Evolutionary conservation across 805 yeast species (phyloP).

Genomic region (Millerozyma miso): DNA sequence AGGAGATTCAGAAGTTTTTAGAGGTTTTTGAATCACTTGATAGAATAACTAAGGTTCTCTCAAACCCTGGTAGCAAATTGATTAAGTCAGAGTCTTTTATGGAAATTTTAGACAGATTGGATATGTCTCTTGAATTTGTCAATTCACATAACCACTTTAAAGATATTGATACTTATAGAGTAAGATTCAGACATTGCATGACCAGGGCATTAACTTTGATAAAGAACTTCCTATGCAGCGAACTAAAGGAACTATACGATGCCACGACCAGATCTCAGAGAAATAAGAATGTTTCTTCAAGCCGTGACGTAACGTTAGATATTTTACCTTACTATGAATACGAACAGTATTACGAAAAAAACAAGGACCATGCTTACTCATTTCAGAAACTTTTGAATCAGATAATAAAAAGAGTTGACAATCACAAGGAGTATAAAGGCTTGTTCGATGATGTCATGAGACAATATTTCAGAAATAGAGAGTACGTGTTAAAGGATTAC

Average conservation of each 20-base stretch:
- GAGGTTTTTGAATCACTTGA: constrained; percentile 68
- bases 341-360: constrained; percentile 16
- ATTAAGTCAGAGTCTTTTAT: constrained; percentile 49
- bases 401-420: constrained; percentile 33
- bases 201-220: constrained; percentile 75
- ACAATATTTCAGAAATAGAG: constrained; percentile 59
- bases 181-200: constrained; percentile 78
- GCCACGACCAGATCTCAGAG: background rate
- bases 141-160: constrained; percentile 48
- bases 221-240: constrained; percentile 57
- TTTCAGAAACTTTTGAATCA: constrained; percentile 20
- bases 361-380: constrained; percentile 9
- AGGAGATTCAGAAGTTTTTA: constrained; percentile 46
- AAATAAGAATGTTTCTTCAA: constrained; percentile 14
- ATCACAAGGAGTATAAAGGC: constrained; percentile 57
- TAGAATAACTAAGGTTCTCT: constrained; percentile 60
- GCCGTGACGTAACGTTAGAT: constrained; percentile 43
- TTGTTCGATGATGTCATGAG: constrained; percentile 60
- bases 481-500: constrained; percentile 42
- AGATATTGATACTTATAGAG: constrained; percentile 64
- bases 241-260: constrained; percentile 26
- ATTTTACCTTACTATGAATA: constrained; percentile 68
- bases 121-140: constrained; percentile 58
- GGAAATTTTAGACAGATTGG: constrained; percentile 50
- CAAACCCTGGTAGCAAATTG: constrained; percentile 61